Evolutionary conservation across 331 rosid species (phyloP), one percentile per base, ranked within the genome.

Genomic region (Pyracantha coccinea): DNA sequence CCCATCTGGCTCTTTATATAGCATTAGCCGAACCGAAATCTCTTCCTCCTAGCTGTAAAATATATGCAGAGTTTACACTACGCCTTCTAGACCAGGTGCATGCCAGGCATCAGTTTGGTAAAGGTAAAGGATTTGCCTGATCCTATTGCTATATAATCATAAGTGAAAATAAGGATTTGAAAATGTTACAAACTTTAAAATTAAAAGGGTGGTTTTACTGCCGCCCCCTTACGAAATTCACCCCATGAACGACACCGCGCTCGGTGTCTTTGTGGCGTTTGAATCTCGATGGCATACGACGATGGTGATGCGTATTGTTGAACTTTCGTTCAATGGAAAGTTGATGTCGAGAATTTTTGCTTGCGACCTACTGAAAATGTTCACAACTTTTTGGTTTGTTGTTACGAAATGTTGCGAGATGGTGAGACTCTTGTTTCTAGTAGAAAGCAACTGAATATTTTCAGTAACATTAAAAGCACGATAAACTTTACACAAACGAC

Each of bases 31-130:
- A 90, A 66, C 79, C 87, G 2, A 8, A 77, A 9, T 12, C 80
- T n/a, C 87, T 85, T 66, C 44, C 81, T 70, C 75, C 80, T 1
- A 50, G 75, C 53, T 65, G 78, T 61, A 88, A 84, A 83, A 77
- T 92, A 74, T 88, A 72, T 52, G 81, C 86, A 11, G 76, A 87
- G 16, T 79, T 75, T 69, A 78, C 77, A 2, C 47, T 92, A 45
- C 86, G 88, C 71, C 61, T 90, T n/a, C 67, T 76, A 28, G 87
- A 87, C 44, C 44, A 35, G 44, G 44, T 35, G 44, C 44, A 35
- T 35, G 44, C 44, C 44, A 35, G 44, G 44, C 44, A 35, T 35
- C 44, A 35, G 44, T 35, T 2, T 35, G 13, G 44, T 9, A 35
- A 82, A 88, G 82, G 97, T 88, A 80, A 54, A 60, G 9, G 14